Conservation (phyloP, 2,329 filamentous ascomycete genomes). For the Aspergillus quadricinctus region DNA sequence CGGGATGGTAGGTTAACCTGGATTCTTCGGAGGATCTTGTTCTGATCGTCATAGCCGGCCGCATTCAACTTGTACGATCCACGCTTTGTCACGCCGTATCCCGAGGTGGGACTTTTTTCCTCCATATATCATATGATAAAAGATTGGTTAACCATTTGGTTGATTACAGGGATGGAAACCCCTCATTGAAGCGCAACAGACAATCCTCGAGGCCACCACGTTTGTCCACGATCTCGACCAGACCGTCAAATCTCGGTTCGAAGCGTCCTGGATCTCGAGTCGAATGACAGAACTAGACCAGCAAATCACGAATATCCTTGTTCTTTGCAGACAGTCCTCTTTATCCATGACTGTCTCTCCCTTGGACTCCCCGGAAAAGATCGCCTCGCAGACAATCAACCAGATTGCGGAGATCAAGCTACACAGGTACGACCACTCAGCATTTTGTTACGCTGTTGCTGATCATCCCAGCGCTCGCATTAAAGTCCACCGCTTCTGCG, state of each 20-base stretch:
- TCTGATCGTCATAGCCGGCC: conserved; percentile 10
- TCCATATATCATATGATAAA: neutral
- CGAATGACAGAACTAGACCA: conserved; percentile 18
- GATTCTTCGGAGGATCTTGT: neutral
- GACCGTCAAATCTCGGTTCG: conserved; percentile 4
- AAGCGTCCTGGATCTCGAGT: conserved; percentile 13
- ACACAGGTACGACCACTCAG: conserved; percentile 9
- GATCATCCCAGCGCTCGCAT: conserved; percentile 20
- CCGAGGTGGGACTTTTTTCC: conserved; percentile 5
- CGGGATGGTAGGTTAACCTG: conserved; percentile 38
- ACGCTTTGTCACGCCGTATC: conserved; percentile 21
- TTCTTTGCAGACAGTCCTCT: conserved; percentile 5
- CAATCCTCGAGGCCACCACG: conserved; percentile 18
- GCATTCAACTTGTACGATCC: conserved; percentile 18
- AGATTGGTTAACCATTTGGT: neutral
- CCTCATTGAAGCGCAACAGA: conserved; percentile 22
- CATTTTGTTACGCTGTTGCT: neutral
- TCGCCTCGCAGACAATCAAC: conserved; percentile 17
- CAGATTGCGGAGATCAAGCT: conserved; percentile 26
- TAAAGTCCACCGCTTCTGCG: conserved; percentile 26
- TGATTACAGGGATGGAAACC: conserved; percentile 18
- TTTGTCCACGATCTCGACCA: conserved; percentile 20
- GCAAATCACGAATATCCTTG: conserved; percentile 13
- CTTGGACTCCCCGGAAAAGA: conserved; percentile 12
- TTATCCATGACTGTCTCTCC: conserved; percentile 3